Conservation (phyloP, 495 filamentous ascomycete species). For the Neurospora discreta region DNA sequence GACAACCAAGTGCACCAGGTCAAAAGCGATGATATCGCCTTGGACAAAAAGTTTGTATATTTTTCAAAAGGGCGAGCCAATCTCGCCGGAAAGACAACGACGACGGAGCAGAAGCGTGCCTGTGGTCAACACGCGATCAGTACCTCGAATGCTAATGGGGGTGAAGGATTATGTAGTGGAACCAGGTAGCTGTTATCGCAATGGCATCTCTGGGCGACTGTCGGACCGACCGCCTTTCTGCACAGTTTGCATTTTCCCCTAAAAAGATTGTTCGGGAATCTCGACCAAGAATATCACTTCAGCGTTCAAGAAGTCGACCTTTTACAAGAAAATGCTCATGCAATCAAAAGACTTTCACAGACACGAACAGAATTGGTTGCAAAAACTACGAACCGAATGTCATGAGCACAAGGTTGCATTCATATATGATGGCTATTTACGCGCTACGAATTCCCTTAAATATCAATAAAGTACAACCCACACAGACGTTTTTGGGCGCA, state of each 20-base stretch:
- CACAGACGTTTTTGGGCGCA: neutral
- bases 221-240: neutral
- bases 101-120: neutral
- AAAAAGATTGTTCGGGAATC: neutral
- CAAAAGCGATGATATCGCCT: neutral
- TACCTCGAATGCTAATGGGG: neutral
- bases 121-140: neutral
- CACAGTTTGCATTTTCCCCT: neutral
- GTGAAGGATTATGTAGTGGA: neutral
- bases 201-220: neutral
- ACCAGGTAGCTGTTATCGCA: neutral
- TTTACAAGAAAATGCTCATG: neutral
- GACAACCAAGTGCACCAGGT: neutral
- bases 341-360: neutral
- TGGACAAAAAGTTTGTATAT: neutral
- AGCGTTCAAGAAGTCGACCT: too few relatives aligned
- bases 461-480: neutral
- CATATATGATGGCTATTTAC: neutral
- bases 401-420: neutral
- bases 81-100: neutral
- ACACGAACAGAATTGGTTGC: neutral
- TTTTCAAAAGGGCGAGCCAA: neutral
- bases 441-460: neutral
- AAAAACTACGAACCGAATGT: neutral
- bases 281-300: neutral